Percentiles rank a stretch among this genome's conserved stretches.
phyloP scores from a whole-genome alignment of 106 monocot species.

The Agapanthus africanus region DNA sequence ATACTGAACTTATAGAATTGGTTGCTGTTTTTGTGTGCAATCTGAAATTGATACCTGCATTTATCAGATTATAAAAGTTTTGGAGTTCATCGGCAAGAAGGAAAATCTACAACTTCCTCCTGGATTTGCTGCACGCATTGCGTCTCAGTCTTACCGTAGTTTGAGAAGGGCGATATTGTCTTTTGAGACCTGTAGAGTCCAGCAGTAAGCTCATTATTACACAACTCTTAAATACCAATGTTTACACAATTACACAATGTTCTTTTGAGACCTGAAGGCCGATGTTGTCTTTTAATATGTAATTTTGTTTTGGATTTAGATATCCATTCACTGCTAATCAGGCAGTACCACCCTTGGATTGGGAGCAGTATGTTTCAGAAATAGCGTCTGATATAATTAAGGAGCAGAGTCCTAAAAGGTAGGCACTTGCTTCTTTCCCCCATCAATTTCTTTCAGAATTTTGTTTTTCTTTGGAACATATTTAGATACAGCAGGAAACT shows the following conservation, averaged over 20 bases:
- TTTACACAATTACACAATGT: too few species aligned
- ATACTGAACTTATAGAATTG: not conserved
- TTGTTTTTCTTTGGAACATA: too few species aligned
- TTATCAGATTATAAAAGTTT: slow-evolving; percentile 66
- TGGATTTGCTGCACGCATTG: slow-evolving; percentile 65
- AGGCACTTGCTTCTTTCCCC: not conserved
- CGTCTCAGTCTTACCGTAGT: slow-evolving; percentile 74
- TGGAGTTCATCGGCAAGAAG: slow-evolving; percentile 94
- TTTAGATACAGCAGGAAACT: too few species aligned
- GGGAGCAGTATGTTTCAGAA: slow-evolving; percentile 96
- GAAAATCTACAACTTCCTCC: slow-evolving; percentile 77
- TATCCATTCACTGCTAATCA: slow-evolving; percentile 87
- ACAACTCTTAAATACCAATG: too few species aligned
- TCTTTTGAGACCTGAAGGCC: too few species aligned
- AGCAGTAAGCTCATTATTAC: slow-evolving; percentile 51
- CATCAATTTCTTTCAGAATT: not conserved
- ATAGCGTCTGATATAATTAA: slow-evolving; percentile 92
- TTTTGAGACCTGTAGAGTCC: slow-evolving; percentile 89
- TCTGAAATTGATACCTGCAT: not conserved
- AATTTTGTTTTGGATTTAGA: slow-evolving; percentile 25
- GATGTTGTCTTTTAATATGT: not conserved
- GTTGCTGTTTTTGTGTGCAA: not conserved
- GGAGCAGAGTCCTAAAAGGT: slow-evolving; percentile 99
- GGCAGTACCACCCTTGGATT: slow-evolving; percentile 70
- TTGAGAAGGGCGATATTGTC: slow-evolving; percentile 83